Percentiles rank a stretch among this genome's conserved stretches.
phyloP scores from a whole-genome alignment of 768 basidiomycete genomes.

The Lentinula guzmanii region DNA sequence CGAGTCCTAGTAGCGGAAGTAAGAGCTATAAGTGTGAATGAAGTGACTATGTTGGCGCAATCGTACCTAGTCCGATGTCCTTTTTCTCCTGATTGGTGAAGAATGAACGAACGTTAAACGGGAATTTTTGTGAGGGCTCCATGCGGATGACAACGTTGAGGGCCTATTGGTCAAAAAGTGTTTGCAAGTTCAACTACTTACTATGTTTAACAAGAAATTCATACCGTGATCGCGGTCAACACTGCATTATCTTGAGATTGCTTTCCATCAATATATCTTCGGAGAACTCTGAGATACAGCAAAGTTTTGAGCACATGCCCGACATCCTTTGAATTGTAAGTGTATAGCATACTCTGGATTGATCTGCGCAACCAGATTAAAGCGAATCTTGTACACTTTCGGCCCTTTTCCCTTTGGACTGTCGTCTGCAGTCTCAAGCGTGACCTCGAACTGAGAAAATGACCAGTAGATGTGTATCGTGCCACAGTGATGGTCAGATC shows the following conservation, averaged over 20 bases:
- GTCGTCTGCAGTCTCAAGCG: conserved; percentile 29
- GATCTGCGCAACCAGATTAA: conserved; percentile 53
- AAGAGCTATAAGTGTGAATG: conserved; percentile 24
- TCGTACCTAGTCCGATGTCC: conserved; percentile 25
- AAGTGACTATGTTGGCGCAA: background rate
- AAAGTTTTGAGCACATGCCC: background rate
- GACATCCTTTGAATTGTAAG: background rate
- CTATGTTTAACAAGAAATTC: conserved; percentile 6
- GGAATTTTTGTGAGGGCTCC: conserved; percentile 59
- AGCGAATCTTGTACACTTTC: conserved; percentile 60
- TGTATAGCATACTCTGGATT: conserved; percentile 41
- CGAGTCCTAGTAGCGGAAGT: conserved; percentile 31
- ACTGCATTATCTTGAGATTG: conserved; percentile 62
- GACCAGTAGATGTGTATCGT: background rate
- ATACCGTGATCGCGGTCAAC: conserved; percentile 59
- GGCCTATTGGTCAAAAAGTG: conserved; percentile 30
- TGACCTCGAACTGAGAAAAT: conserved; percentile 52
- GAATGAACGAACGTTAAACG: conserved; percentile 70
- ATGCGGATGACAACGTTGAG: conserved; percentile 69
- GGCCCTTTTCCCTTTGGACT: conserved; percentile 37
- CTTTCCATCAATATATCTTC: conserved; percentile 51
- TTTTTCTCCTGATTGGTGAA: conserved; percentile 55
- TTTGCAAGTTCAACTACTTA: background rate
- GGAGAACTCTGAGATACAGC: conserved; percentile 37
- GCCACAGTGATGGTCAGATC: background rate